Conservation (phyloP, 2,329 filamentous ascomycete species). For the Venturia oleaginea region DNA sequence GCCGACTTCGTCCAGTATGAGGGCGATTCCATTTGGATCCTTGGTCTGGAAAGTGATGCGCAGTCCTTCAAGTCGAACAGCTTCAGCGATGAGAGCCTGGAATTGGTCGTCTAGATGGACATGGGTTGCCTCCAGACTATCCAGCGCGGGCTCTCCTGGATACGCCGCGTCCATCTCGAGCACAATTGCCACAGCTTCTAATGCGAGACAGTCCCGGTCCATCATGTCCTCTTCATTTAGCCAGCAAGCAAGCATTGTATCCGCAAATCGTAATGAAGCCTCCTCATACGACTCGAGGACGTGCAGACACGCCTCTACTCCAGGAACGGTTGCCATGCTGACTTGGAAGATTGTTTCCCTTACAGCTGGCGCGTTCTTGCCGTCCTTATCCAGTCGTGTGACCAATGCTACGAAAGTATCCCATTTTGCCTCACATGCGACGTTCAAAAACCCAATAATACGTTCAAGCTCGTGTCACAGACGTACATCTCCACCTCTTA, state of each 20-base stretch:
- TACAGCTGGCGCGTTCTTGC: not conserved
- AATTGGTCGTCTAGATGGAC: not conserved
- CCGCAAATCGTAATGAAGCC: conserved; percentile 19
- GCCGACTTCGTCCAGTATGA: conserved; percentile 20
- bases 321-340: conserved; percentile 15
- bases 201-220: conserved; percentile 14
- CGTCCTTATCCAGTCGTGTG: not conserved
- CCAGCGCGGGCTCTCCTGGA: conserved; percentile 15
- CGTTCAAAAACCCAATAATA: not conserved
- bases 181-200: conserved; percentile 18
- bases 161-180: conserved; percentile 18
- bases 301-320: conserved; percentile 19
- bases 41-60: conserved; percentile 20
- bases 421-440: not conserved
- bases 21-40: conserved; percentile 23
- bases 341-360: conserved; percentile 13
- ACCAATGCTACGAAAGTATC: not conserved
- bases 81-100: conserved; percentile 20
- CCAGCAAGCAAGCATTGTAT: conserved; percentile 23
- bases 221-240: conserved; percentile 18
- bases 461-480: not conserved
- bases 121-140: conserved; percentile 18
- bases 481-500: not conserved
- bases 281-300: conserved; percentile 19
- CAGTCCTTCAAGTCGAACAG: conserved; percentile 19